Conservation (phyloP, 441 rosid species). For the Erodium texanum region DNA sequence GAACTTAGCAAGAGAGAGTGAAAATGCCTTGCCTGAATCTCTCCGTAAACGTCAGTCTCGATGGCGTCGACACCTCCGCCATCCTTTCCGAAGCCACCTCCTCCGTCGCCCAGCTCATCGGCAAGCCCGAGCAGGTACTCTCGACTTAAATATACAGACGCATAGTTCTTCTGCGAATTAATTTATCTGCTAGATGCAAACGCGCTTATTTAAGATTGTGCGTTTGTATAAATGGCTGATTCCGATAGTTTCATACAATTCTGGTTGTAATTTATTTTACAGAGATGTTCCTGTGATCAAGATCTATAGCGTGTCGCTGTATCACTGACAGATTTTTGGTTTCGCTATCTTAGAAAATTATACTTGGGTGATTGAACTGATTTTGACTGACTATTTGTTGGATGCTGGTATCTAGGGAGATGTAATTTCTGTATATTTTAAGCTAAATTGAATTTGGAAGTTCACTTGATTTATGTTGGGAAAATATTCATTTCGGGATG, state of each 20-base stretch:
- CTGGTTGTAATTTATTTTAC: background rate
- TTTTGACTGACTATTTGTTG: background rate
- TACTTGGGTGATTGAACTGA: background rate
- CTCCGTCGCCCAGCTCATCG: background rate
- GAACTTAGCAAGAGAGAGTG: background rate
- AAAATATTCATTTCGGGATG: too few relatives aligned
- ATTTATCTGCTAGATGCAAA: too few relatives aligned
- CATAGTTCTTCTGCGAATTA: background rate
- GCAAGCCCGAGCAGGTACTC: slow-evolving; percentile 1
- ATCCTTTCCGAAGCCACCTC: background rate
- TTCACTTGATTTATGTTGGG: too few relatives aligned
- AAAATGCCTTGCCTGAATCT: background rate
- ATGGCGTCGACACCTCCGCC: background rate
- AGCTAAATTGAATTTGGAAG: too few relatives aligned
- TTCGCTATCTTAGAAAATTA: too few relatives aligned
- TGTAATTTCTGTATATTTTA: too few relatives aligned
- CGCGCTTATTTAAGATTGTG: background rate
- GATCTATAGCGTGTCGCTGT: too few relatives aligned
- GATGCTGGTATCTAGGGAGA: background rate
- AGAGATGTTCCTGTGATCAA: background rate
- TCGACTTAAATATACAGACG: background rate
- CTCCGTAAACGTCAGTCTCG: background rate
- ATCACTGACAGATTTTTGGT: background rate
- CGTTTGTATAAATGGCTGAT: background rate
- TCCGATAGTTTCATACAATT: background rate